Percentiles rank a stretch among this genome's conserved stretches.
phyloP scores from a whole-genome alignment of 768 basidiomycete species.

The Lactifluus pinguis region DNA sequence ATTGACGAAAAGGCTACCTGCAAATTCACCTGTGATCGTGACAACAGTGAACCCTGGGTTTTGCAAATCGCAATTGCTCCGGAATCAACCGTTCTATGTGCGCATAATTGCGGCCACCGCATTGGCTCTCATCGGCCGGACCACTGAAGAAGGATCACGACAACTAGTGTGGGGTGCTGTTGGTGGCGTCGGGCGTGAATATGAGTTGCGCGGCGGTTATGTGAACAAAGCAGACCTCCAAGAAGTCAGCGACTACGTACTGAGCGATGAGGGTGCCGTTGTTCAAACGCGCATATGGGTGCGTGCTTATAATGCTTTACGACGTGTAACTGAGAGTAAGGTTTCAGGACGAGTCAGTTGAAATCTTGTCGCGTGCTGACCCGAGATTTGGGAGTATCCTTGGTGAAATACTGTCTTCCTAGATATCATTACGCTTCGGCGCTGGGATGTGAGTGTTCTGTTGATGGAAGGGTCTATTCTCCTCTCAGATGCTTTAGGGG shows the following conservation, averaged over 20 bases:
- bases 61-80: conserved; percentile 8
- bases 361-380: conserved; percentile 4
- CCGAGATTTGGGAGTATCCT: background rate
- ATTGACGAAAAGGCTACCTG: conserved; percentile 13
- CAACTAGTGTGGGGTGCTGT: conserved; percentile 14
- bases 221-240: background rate
- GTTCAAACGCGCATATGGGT: conserved; percentile 12
- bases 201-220: conserved; percentile 1
- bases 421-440: background rate
- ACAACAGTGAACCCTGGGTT: conserved; percentile 12
- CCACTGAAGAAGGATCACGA: conserved; percentile 10
- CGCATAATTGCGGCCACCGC: background rate
- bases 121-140: background rate
- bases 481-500: no score
- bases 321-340: background rate
- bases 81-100: background rate
- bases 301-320: background rate
- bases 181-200: conserved; percentile 7
- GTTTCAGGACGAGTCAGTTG: conserved; percentile 9
- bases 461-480: no score
- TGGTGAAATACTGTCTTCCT: background rate
- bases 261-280: conserved; percentile 10
- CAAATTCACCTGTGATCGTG: conserved; percentile 12
- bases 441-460: background rate
- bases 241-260: conserved; percentile 10